These are phyloP conservation scores for Cryptococcus hybrid DNA, from an alignment of 1,284 basidiomycete genomes.

Conservation along the genomic window DNA sequence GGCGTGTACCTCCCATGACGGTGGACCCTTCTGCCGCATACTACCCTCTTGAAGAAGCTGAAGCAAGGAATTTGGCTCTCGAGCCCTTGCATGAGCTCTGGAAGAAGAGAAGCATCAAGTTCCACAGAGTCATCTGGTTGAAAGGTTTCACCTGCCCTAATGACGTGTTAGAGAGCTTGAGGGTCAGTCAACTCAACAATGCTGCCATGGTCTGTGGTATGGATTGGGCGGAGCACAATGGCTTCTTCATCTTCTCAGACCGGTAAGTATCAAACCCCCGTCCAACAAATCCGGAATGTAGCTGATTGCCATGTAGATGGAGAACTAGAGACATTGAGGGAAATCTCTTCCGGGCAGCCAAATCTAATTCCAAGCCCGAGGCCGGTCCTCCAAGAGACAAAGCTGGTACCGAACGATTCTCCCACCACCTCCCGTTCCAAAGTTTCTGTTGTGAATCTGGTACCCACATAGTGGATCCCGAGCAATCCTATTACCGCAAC, in stretches of 20 bases:
- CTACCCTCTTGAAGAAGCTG: slow-evolving; percentile 89
- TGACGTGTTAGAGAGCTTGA: slow-evolving; percentile 89
- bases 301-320: slow-evolving; percentile 61
- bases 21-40: slow-evolving; percentile 78
- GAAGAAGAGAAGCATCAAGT: slow-evolving; percentile 70
- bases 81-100: slow-evolving; percentile 85
- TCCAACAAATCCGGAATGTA: background rate
- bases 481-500: slow-evolving; percentile 86
- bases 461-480: slow-evolving; percentile 89
- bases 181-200: slow-evolving; percentile 80
- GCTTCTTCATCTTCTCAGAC: slow-evolving; percentile 95
- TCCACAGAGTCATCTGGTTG: slow-evolving; percentile 88
- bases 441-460: slow-evolving; percentile 96
- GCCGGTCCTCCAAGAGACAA: slow-evolving; percentile 84
- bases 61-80: slow-evolving; percentile 83
- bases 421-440: slow-evolving; percentile 89
- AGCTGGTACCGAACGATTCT: slow-evolving; percentile 74
- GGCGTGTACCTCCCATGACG: slow-evolving; percentile 83
- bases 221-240: slow-evolving; percentile 97
- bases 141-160: slow-evolving; percentile 97
- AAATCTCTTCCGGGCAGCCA: slow-evolving; percentile 92
- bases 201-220: slow-evolving; percentile 97
- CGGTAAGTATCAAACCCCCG: slow-evolving; percentile 57
- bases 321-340: slow-evolving; percentile 91
- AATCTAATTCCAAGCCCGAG: slow-evolving; percentile 84